A percentile compares a stretch with the other conserved stretches of the same genome.
Conservation (phyloP, 306 rosid species). For the Vigna hirtella region DNA sequence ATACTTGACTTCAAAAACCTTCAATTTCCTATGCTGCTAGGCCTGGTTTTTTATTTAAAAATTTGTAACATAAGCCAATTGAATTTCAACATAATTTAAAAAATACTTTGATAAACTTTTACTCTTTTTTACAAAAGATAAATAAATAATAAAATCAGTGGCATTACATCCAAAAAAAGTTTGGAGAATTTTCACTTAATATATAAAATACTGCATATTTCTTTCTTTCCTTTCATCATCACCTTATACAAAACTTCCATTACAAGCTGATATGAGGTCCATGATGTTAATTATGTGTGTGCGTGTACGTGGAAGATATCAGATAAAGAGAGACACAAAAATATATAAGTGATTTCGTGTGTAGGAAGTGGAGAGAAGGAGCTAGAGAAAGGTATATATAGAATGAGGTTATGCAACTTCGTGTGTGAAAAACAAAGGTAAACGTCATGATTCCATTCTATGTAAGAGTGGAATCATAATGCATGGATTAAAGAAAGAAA, state of each 20-base stretch:
- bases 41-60: neutral
- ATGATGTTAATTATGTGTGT: constrained; percentile 40
- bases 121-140: too few species aligned
- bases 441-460: constrained; percentile 29
- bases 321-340: constrained; percentile 37
- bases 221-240: constrained; percentile 30
- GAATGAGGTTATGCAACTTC: constrained; percentile 29
- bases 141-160: neutral
- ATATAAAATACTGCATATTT: neutral
- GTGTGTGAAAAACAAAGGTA: constrained; percentile 40
- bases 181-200: neutral
- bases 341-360: constrained; percentile 20
- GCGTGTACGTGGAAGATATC: constrained; percentile 38
- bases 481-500: neutral
- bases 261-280: constrained; percentile 44
- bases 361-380: constrained; percentile 9
- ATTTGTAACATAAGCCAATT: neutral
- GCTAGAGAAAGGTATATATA: neutral
- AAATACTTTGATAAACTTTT: neutral
- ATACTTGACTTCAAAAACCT: constrained; percentile 3
- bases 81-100: constrained; percentile 4
- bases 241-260: constrained; percentile 45
- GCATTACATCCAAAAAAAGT: neutral
- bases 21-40: constrained; percentile 9
- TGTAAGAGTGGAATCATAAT: constrained; percentile 38